phyloP scores from a whole-genome alignment of 495 filamentous ascomycete species.

The Hypoxylon fuscum region DNA sequence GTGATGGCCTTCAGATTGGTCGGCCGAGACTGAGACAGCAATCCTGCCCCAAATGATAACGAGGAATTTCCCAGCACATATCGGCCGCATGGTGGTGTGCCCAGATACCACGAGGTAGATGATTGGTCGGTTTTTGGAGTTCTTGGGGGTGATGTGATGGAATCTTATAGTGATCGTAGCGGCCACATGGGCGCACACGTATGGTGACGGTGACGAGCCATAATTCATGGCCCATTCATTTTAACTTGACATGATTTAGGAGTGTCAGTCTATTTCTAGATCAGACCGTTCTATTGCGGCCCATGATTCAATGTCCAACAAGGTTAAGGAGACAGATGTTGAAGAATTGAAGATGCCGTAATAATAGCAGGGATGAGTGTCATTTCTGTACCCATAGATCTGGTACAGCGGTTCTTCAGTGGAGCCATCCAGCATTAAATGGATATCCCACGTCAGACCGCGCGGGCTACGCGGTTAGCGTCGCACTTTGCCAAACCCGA shows the following conservation, averaged over 20 bases:
- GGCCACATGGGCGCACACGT: slow-evolving; percentile 26
- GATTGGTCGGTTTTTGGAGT: slow-evolving; percentile 30
- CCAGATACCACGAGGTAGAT: slow-evolving; percentile 24
- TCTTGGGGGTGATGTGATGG: slow-evolving; percentile 16
- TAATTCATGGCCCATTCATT: slow-evolving; percentile 15
- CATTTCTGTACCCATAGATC: slow-evolving; percentile 28
- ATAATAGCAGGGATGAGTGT: slow-evolving; percentile 4
- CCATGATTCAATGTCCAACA: slow-evolving; percentile 2
- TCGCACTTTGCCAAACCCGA: neutral
- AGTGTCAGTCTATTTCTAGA: slow-evolving; percentile 9
- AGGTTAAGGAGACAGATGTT: slow-evolving; percentile 8
- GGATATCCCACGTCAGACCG: too few relatives aligned
- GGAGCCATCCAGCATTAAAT: slow-evolving; percentile 3
- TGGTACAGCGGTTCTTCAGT: slow-evolving; percentile 18
- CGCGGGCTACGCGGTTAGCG: slow-evolving; percentile 2
- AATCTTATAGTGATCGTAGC: slow-evolving; percentile 28
- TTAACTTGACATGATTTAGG: neutral
- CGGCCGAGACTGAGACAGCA: slow-evolving; percentile 6
- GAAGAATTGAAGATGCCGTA: neutral
- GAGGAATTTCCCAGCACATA: slow-evolving; percentile 16
- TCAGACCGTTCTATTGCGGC: slow-evolving; percentile 6
- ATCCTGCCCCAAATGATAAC: slow-evolving; percentile 22
- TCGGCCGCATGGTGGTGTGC: slow-evolving; percentile 20
- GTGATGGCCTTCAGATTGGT: too few relatives aligned
- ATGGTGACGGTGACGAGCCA: slow-evolving; percentile 29